Percentiles rank a stretch among this genome's conserved stretches.
Conservation (phyloP, 192 early-diverging fungal species). For the Gryganskiella cystojenkinii region DNA sequence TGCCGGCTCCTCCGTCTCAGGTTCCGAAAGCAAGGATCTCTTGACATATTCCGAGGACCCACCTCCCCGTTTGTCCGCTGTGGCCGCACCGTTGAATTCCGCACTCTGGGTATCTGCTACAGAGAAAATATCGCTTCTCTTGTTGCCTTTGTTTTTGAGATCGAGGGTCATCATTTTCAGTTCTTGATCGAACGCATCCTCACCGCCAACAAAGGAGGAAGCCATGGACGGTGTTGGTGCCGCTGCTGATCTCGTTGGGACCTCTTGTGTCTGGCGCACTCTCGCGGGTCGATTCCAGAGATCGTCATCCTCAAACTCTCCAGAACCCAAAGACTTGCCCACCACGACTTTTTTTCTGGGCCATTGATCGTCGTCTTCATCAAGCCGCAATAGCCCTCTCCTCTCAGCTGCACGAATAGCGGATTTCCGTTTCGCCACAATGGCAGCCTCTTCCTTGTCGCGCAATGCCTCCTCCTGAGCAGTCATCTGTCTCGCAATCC, state of each 20-base stretch:
- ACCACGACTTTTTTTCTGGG: not conserved
- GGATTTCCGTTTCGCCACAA: constrained; percentile 20
- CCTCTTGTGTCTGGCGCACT: not conserved
- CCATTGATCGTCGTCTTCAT: not conserved
- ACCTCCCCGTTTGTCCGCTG: no score
- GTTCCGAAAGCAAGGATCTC: no score
- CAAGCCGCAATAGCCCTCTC: constrained; percentile 37
- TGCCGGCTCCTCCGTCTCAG: no score
- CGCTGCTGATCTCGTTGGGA: not conserved
- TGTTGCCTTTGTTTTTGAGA: not conserved
- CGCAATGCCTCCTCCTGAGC: constrained; percentile 43
- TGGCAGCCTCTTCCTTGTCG: constrained; percentile 32
- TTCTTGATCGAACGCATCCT: constrained; percentile 39
- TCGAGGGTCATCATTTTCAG: constrained; percentile 43
- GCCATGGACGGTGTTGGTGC: constrained; percentile 9
- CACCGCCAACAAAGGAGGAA: constrained; percentile 40
- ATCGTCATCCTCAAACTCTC: not conserved
- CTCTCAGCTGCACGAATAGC: constrained; percentile 43
- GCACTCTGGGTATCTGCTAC: not conserved
- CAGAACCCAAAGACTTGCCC: no score
- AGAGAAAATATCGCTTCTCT: not conserved
- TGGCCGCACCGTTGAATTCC: no score
- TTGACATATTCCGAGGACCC: no score
- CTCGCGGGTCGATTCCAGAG: constrained; percentile 4
- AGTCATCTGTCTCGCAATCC: constrained; percentile 37